Base-by-base conservation (phyloP, 2,329 filamentous ascomycete genomes). In the Mollisiaceae sp. region DNA sequence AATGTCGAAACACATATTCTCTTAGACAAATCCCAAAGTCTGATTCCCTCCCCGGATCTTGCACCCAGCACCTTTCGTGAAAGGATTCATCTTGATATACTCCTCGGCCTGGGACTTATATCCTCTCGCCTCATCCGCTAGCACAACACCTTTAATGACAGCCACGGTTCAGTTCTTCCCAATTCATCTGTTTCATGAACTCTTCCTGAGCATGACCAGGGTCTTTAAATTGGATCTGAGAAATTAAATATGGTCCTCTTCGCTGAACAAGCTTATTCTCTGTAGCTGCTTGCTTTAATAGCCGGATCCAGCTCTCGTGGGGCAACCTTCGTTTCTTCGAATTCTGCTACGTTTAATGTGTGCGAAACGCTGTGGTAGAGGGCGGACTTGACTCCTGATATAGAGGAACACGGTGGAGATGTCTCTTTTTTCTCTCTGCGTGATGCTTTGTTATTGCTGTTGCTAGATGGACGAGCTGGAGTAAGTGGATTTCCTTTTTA, bases 121-220 rank as follows among this genome's bases (percentile, higher is more conserved):
- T 1, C 79, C 81, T 57, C 89, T 78, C 0, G 90, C 90, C 74
- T 90, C 85, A 1, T 79, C 76, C 69, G 87, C 84, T 0, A 87
- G 84, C 18, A 93, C 77, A 4, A 92, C 90, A 15, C 87, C 87
- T 52, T 85, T 82, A 22, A 93, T 81, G 1, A 93, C 86, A 0
- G 68, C 72, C 15, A 69, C 71, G n/a, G n/a, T n/a, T n/a, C n/a
- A n/a, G n/a, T 8, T 72, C 73, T 36, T 70, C 63, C 39, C 70
- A 71, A 47, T 64, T 70, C 50, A 81, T 75, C 59, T 82, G 76
- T 20, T 27, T 32, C 22, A 54, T 27, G 24, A 32, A 54, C 47
- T 54, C 47, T 27, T 8, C 20, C 14, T 2, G 47, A 54, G 14
- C 22, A 18, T 24, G 12, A 4, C 27, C 47, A 9, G 12, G 14